A percentile compares a stretch with the other conserved stretches of the same genome.
Evolutionary conservation across 2,329 filamentous ascomycete species (phyloP).

Genomic region (Xylariaceae sp.): DNA sequence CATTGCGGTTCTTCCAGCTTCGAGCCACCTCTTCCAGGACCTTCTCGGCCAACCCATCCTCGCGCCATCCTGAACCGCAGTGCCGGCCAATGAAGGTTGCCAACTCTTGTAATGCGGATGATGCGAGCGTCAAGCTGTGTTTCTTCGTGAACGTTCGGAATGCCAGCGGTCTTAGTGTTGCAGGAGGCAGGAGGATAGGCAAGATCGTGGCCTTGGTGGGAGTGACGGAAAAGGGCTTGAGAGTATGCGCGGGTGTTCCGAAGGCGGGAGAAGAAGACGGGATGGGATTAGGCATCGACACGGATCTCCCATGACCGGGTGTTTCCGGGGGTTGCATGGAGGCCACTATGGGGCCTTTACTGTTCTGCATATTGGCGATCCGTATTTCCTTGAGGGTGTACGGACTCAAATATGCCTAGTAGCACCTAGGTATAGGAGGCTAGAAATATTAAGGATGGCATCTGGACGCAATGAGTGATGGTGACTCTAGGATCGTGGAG

Average conservation of each 20-base stretch:
- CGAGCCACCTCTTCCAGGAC: constrained; percentile 88
- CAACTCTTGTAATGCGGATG: constrained; percentile 76
- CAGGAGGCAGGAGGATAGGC: constrained; percentile 81
- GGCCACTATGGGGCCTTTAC: constrained; percentile 29
- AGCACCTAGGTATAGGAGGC: not conserved
- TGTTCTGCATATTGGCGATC: constrained; percentile 24
- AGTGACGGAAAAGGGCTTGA: constrained; percentile 56
- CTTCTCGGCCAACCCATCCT: constrained; percentile 87
- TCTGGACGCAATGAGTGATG: not conserved
- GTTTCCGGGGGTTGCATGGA: constrained; percentile 38
- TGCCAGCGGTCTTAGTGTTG: constrained; percentile 80
- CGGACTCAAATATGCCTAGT: not conserved
- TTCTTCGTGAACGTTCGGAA: constrained; percentile 98
- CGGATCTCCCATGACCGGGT: constrained; percentile 27
- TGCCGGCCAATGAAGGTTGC: constrained; percentile 87
- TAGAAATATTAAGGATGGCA: not conserved
- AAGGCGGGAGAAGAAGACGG: constrained; percentile 90
- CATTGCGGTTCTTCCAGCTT: constrained; percentile 84
- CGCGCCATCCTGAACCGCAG: constrained; percentile 93
- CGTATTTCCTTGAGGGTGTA: not conserved
- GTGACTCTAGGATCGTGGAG: constrained; percentile 1
- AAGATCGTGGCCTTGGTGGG: constrained; percentile 60
- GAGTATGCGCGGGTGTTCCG: constrained; percentile 76
- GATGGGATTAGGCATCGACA: constrained; percentile 49
- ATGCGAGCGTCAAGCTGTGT: constrained; percentile 87